Percentiles rank a stretch among this genome's conserved stretches.
These are phyloP conservation scores for Nigrospora osmanthi DNA, from an alignment of 2,329 filamentous ascomycete genomes.

Conservation along the genomic window DNA sequence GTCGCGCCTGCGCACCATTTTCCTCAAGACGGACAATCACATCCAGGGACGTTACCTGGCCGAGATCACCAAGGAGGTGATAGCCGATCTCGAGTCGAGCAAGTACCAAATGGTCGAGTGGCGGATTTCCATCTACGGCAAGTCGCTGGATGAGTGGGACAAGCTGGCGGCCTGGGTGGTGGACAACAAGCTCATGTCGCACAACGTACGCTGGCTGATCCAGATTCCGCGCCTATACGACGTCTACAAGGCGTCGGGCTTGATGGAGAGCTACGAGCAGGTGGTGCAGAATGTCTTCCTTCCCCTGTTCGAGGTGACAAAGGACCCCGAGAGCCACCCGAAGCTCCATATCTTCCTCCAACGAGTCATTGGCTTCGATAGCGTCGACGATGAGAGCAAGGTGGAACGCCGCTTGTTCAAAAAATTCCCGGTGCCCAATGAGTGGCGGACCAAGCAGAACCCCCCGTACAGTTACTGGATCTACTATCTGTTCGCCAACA, in stretches of 20 bases:
- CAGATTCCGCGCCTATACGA: conserved; percentile 93
- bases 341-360: conserved; percentile 94
- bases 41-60: conserved; percentile 93
- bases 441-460: conserved; percentile 89
- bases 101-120: conserved; percentile 99
- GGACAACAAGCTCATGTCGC: conserved; percentile 95
- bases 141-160: conserved; percentile 90
- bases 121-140: conserved; percentile 96
- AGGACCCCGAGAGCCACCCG: conserved; percentile 75
- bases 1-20: conserved; percentile 92
- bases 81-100: conserved; percentile 92
- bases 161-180: conserved; percentile 96
- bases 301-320: conserved; percentile 89
- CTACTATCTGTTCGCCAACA: conserved; percentile 93
- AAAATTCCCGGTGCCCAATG: conserved; percentile 86
- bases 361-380: conserved; percentile 92
- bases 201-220: conserved; percentile 95
- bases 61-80: conserved; percentile 97
- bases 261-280: conserved; percentile 86
- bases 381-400: conserved; percentile 97
- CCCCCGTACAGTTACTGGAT: conserved; percentile 99
- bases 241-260: conserved; percentile 82
- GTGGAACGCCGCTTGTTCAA: conserved; percentile 87
- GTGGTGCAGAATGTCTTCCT: conserved; percentile 88
- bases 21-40: conserved; percentile 96